Percentiles rank a stretch among this genome's conserved stretches.
phyloP scores from a whole-genome alignment of 306 rosid genomes.

The Prosopis cineraria region DNA sequence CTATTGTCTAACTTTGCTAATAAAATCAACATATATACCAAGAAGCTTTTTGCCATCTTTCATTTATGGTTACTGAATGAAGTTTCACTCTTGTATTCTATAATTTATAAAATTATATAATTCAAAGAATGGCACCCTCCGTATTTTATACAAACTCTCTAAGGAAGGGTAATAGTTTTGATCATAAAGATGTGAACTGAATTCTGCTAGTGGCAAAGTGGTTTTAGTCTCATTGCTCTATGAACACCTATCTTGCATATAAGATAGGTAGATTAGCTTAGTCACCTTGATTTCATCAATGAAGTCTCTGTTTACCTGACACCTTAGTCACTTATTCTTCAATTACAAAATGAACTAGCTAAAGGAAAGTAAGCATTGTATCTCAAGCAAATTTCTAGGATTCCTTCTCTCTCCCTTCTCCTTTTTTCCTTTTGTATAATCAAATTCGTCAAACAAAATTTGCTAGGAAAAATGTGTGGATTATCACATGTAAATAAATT shows the following conservation, averaged over 20 bases:
- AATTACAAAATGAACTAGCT: slow-evolving; percentile 6
- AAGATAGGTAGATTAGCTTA: background rate
- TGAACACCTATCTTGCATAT: slow-evolving; percentile 2
- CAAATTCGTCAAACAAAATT: slow-evolving; percentile 2
- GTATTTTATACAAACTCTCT: slow-evolving; percentile 16
- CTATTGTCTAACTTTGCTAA: slow-evolving; percentile 7
- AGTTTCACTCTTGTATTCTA: slow-evolving; percentile 7
- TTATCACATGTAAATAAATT: background rate
- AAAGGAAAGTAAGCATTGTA: slow-evolving; percentile 13
- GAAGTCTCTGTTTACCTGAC: background rate
- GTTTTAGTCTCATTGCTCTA: background rate
- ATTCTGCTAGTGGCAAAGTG: slow-evolving; percentile 25
- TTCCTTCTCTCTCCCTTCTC: slow-evolving; percentile 15
- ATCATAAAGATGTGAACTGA: slow-evolving; percentile 19
- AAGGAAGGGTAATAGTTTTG: slow-evolving; percentile 33
- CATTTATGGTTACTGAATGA: slow-evolving; percentile 4
- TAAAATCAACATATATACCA: background rate
- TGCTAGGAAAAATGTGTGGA: background rate
- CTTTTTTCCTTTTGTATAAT: background rate
- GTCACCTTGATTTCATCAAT: slow-evolving; percentile 22
- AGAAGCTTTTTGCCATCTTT: slow-evolving; percentile 9
- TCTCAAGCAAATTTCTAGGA: slow-evolving; percentile 5
- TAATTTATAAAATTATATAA: slow-evolving; percentile 14
- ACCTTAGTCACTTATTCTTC: background rate
- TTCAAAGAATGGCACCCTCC: slow-evolving; percentile 9